Conservation (phyloP, 148 eudicot species). For the Chenopodium album region DNA sequence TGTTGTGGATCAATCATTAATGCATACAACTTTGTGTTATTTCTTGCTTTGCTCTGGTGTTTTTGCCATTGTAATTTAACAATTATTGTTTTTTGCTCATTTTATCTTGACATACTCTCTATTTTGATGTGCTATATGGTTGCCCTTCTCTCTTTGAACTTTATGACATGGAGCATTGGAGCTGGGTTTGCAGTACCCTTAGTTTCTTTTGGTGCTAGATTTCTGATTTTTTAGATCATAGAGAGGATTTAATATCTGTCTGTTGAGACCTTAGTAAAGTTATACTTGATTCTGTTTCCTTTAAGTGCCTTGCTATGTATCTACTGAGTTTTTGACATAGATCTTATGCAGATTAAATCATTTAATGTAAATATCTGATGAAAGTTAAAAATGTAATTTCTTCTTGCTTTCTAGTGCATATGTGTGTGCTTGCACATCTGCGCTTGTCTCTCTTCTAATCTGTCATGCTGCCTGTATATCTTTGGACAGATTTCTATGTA, state of each 20-base stretch:
- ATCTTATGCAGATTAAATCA: background rate
- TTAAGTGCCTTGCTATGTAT: background rate
- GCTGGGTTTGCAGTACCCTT: background rate
- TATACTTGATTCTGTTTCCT: background rate
- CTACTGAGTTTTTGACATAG: background rate
- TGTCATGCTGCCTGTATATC: background rate
- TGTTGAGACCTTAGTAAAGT: background rate
- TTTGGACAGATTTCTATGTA: background rate
- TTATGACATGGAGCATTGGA: background rate
- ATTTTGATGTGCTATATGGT: background rate
- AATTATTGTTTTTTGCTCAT: background rate
- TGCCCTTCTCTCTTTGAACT: background rate
- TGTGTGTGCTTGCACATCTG: background rate
- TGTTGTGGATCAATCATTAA: too few species aligned
- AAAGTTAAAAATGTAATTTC: background rate
- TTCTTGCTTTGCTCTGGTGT: too few species aligned
- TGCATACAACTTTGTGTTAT: too few species aligned
- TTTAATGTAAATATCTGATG: background rate
- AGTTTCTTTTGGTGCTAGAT: background rate
- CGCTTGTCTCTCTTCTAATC: background rate
- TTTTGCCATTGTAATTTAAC: too few species aligned
- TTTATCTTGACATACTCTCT: background rate
- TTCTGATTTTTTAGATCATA: background rate
- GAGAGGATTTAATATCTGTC: background rate
- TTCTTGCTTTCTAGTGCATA: background rate